Conservation (phyloP, 768 basidiomycete species). For the Mrakia frigida region DNA sequence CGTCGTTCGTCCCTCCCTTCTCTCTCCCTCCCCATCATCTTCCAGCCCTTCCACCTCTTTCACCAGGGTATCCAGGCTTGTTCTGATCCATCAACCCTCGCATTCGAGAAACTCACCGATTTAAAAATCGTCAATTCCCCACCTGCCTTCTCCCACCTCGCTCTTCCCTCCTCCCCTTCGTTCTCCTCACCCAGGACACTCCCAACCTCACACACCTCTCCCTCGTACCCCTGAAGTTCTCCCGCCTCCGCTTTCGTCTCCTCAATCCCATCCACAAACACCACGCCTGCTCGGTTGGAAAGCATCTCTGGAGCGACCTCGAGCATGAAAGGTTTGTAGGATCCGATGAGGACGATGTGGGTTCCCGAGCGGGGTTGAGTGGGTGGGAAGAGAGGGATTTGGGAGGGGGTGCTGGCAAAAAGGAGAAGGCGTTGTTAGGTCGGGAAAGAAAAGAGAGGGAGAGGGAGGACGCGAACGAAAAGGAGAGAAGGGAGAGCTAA, state of each 20-base stretch:
- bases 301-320: conserved; percentile 34
- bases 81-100: too few species aligned
- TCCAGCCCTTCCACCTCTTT: too few species aligned
- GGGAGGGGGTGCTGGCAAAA: conserved; percentile 38
- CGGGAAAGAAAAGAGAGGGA: neutral
- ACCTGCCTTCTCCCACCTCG: neutral
- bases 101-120: conserved; percentile 18
- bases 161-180: neutral
- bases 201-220: conserved; percentile 17
- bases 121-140: conserved; percentile 30
- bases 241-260: conserved; percentile 26
- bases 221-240: conserved; percentile 27
- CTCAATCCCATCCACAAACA: conserved; percentile 27
- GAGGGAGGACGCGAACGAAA: neutral
- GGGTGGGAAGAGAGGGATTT: conserved; percentile 33
- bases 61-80: too few species aligned
- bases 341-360: conserved; percentile 36
- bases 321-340: conserved; percentile 37
- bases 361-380: conserved; percentile 28
- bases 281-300: neutral
- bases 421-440: neutral
- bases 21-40: too few species aligned
- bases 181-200: neutral
- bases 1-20: too few species aligned
- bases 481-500: neutral